Conservation (phyloP, 176 grass and related monocot genomes). For the barley (Hordeum vulgare) region DNA sequence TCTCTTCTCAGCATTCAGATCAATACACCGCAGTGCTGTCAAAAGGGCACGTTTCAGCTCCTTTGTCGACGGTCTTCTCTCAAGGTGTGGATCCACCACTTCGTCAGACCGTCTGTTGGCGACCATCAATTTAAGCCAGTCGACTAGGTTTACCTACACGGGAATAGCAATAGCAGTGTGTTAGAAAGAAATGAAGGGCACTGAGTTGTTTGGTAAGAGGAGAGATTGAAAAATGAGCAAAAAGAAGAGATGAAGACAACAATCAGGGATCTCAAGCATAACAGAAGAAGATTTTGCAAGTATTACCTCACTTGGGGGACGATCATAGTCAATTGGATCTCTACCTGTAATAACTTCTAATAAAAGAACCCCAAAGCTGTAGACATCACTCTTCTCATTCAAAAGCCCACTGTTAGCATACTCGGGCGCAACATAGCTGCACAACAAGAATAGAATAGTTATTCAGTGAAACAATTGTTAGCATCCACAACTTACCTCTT, state of each 20-base stretch:
- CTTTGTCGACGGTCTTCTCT: conserved; percentile 77
- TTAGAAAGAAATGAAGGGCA: neutral
- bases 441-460: conserved; percentile 14
- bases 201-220: neutral
- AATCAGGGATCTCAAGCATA: neutral
- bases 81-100: conserved; percentile 84
- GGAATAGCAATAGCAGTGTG: neutral
- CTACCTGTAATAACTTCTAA: conserved; percentile 96
- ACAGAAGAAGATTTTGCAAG: neutral
- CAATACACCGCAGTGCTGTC: conserved; percentile 83
- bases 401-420: conserved; percentile 96
- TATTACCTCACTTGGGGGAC: conserved; percentile 81
- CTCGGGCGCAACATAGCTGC: conserved; percentile 89
- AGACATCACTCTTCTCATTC: conserved; percentile 99
- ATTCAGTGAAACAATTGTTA: neutral
- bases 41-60: conserved; percentile 89
- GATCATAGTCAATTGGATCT: conserved; percentile 89
- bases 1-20: conserved; percentile 89
- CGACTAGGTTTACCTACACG: conserved; percentile 92
- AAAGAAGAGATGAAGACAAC: neutral
- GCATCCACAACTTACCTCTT: neutral
- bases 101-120: conserved; percentile 77
- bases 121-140: conserved; percentile 99
- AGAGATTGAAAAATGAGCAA: neutral
- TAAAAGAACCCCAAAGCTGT: conserved; percentile 95